phyloP scores from a whole-genome alignment of 2,329 filamentous ascomycete genomes.

The Xylogone sp. region DNA sequence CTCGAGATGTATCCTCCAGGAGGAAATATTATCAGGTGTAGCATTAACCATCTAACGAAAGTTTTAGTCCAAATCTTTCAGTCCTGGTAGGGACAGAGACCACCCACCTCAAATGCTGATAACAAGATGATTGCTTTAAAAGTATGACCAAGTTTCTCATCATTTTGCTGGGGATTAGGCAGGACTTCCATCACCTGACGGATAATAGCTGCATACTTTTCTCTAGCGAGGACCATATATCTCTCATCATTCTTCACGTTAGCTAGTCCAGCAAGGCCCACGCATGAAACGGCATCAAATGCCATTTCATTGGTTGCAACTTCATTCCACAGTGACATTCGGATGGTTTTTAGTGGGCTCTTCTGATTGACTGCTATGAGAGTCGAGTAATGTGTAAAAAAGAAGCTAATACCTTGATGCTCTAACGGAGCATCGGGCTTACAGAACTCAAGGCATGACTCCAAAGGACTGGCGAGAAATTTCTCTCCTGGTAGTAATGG shows the following conservation, averaged over 20 bases:
- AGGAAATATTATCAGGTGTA: constrained; percentile 1
- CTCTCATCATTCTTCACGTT: constrained; percentile 31
- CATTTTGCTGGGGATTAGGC: constrained; percentile 35
- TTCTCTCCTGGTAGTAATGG: not conserved
- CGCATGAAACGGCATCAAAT: constrained; percentile 45
- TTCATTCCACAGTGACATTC: constrained; percentile 3
- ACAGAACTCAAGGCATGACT: not conserved
- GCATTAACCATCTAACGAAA: constrained; percentile 13
- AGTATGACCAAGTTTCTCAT: constrained; percentile 40
- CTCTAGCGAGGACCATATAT: constrained; percentile 43
- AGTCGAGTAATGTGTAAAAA: constrained; percentile 18
- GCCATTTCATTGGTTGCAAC: constrained; percentile 39
- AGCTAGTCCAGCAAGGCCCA: constrained; percentile 48
- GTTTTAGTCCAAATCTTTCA: not conserved
- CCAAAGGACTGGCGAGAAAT: not conserved
- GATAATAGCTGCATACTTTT: constrained; percentile 47
- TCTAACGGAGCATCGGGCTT: constrained; percentile 1
- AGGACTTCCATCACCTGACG: constrained; percentile 44
- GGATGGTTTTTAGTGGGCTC: constrained; percentile 34
- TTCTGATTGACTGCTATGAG: not conserved
- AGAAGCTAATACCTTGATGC: constrained; percentile 18
- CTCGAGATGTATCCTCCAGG: constrained; percentile 17
- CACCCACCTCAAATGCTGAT: constrained; percentile 42
- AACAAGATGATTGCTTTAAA: constrained; percentile 51
- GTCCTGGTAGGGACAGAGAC: not conserved